phyloP scores from a whole-genome alignment of 768 basidiomycete genomes.

The Myochromella boudieri region DNA sequence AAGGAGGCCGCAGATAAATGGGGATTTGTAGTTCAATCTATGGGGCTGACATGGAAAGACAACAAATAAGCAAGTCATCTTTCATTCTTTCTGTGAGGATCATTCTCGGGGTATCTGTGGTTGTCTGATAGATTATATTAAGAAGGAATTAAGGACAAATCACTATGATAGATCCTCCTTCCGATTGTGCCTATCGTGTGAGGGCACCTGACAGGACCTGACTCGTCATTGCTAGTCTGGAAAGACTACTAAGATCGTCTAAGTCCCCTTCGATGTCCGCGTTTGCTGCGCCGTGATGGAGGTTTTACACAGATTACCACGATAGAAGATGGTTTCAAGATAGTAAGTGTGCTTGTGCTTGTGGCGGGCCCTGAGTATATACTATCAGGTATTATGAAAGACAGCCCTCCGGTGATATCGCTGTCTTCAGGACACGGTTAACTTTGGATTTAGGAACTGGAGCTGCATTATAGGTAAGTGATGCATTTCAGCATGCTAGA shows the following conservation, averaged over 20 bases:
- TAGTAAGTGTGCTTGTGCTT: too few relatives aligned
- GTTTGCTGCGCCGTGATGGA: neutral
- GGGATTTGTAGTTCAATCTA: slow-evolving; percentile 69
- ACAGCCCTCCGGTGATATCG: slow-evolving; percentile 43
- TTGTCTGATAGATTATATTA: slow-evolving; percentile 4
- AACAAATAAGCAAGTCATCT: slow-evolving; percentile 19
- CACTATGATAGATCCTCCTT: neutral
- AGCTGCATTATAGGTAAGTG: slow-evolving; percentile 48
- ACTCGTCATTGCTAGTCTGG: too few relatives aligned
- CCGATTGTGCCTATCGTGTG: slow-evolving; percentile 1
- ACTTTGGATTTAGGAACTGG: slow-evolving; percentile 88
- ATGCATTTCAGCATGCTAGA: slow-evolving; percentile 7
- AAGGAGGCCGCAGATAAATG: slow-evolving; percentile 77
- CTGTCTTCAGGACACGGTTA: slow-evolving; percentile 83
- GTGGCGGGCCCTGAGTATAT: too few relatives aligned
- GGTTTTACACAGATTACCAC: neutral
- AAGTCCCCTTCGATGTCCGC: neutral
- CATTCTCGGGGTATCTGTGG: slow-evolving; percentile 10
- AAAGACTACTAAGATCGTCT: too few relatives aligned
- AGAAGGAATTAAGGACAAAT: slow-evolving; percentile 5
- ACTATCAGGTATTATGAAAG: neutral
- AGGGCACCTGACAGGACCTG: slow-evolving; percentile 9
- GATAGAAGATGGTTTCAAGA: neutral
- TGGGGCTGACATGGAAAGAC: slow-evolving; percentile 49
- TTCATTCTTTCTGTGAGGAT: slow-evolving; percentile 11